Evolutionary conservation across 768 basidiomycete genomes (phyloP).

Genomic region (Pleurotus tuber-regium): DNA sequence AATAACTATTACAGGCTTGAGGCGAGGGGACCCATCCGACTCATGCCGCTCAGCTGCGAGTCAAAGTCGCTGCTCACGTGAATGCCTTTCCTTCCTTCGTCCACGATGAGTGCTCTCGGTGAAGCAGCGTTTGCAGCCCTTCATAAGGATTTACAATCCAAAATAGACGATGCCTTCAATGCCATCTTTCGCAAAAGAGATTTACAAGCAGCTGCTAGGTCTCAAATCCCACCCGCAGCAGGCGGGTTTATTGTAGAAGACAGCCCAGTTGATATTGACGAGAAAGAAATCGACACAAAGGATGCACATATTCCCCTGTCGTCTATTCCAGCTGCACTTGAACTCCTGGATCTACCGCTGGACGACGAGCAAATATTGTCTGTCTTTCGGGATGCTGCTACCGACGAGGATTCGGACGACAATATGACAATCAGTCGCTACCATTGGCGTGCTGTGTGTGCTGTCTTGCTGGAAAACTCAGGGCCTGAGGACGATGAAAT

Average conservation of each 20-base stretch:
- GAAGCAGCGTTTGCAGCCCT: constrained; percentile 11
- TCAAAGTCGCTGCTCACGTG: too few relatives aligned
- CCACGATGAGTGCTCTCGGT: constrained; percentile 8
- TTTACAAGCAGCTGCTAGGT: constrained; percentile 7
- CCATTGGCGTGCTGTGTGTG: constrained; percentile 82
- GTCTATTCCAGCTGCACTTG: constrained; percentile 59
- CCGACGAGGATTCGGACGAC: constrained; percentile 24
- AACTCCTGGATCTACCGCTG: constrained; percentile 59
- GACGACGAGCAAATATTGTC: constrained; percentile 72
- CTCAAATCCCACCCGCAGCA: constrained; percentile 7
- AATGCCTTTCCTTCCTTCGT: too few relatives aligned
- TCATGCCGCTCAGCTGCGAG: too few relatives aligned
- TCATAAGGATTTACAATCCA: constrained; percentile 1
- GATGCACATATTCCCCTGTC: constrained; percentile 47
- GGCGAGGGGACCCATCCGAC: too few relatives aligned
- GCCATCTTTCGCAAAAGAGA: not conserved
- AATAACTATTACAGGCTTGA: too few relatives aligned
- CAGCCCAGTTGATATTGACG: constrained; percentile 8
- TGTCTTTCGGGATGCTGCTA: constrained; percentile 72
- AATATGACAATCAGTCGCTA: constrained; percentile 46
- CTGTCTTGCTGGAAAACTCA: constrained; percentile 56
- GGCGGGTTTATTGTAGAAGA: constrained; percentile 32
- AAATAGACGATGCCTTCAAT: constrained; percentile 14
- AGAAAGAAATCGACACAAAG: constrained; percentile 11
- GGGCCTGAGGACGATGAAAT: constrained; percentile 28